These are phyloP conservation scores for Coemansia sp. DNA, from an alignment of 192 early-diverging fungal genomes.

Conservation along the genomic window DNA sequence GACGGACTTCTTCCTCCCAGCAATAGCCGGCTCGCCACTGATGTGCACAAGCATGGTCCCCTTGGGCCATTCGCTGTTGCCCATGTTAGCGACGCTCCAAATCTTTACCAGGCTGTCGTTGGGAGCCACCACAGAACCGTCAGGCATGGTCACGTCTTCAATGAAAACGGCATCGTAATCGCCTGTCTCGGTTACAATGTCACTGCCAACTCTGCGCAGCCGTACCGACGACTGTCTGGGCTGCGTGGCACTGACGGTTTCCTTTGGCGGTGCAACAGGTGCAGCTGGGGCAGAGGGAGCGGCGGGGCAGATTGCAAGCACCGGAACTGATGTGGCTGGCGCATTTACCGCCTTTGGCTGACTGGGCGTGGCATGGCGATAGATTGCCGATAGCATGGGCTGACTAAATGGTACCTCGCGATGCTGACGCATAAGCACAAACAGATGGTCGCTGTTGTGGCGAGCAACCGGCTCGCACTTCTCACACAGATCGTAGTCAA, in stretches of 20 bases:
- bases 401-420: constrained; percentile 6
- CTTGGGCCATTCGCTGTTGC: constrained; percentile 60
- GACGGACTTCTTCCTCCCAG: constrained; percentile 37
- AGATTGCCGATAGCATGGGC: constrained; percentile 28
- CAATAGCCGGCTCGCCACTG: constrained; percentile 56
- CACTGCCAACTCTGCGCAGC: not conserved
- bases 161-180: constrained; percentile 56
- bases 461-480: constrained; percentile 70
- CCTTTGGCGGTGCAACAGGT: not conserved
- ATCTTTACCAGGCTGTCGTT: constrained; percentile 66
- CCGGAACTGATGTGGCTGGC: constrained; percentile 56
- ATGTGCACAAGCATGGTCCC: constrained; percentile 57
- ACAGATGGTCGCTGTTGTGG: constrained; percentile 79
- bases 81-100: constrained; percentile 68
- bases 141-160: constrained; percentile 67
- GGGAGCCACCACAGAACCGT: constrained; percentile 58
- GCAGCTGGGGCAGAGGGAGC: not conserved
- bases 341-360: constrained; percentile 13
- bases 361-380: constrained; percentile 51
- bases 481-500: constrained; percentile 93
- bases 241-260: not conserved
- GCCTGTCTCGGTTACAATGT: constrained; percentile 18
- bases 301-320: constrained; percentile 10
- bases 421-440: constrained; percentile 77
- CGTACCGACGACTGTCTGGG: not conserved